phyloP scores from a whole-genome alignment of 2,329 filamentous ascomycete species.

The Ophiognomonia clavigignenti-juglandacearum region DNA sequence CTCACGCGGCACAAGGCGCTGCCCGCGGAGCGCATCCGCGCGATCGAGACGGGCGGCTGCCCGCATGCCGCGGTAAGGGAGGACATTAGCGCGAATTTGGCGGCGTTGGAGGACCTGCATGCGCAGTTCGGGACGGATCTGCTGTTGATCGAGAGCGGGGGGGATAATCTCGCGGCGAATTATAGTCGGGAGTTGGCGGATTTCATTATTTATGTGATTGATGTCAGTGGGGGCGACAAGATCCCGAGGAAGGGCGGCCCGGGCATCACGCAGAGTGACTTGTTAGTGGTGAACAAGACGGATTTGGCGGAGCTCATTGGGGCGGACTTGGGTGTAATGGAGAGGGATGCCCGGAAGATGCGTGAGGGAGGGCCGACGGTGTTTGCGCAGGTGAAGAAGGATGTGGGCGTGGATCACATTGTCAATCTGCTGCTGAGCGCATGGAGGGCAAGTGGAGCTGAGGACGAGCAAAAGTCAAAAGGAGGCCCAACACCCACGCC shows the following conservation, averaged over 20 bases:
- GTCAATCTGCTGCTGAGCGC: constrained; percentile 83
- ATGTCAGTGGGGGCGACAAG: constrained; percentile 95
- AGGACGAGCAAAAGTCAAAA: constrained; percentile 47
- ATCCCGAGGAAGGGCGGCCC: constrained; percentile 93
- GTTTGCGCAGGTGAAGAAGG: constrained; percentile 95
- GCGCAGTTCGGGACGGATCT: constrained; percentile 73
- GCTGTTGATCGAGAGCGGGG: constrained; percentile 89
- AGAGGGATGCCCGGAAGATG: constrained; percentile 90
- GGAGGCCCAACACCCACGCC: constrained; percentile 56
- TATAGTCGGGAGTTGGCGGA: constrained; percentile 93
- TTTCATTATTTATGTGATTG: constrained; percentile 98
- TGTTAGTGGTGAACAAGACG: constrained; percentile 95
- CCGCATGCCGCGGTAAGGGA: constrained; percentile 96
- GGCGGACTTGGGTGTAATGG: constrained; percentile 89
- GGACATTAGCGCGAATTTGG: constrained; percentile 91
- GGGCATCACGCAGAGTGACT: constrained; percentile 92
- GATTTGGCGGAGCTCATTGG: constrained; percentile 88
- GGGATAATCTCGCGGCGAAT: constrained; percentile 95
- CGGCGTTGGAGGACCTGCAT: constrained; percentile 86
- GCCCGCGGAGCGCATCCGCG: constrained; percentile 76
- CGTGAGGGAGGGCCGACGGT: constrained; percentile 92
- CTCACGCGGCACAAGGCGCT: constrained; percentile 82
- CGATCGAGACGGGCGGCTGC: constrained; percentile 96
- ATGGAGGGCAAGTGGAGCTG: constrained; percentile 86
- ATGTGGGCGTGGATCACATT: constrained; percentile 79